Evolutionary conservation across 2,329 filamentous ascomycete genomes (phyloP), one percentile per base, ranked within the genome.

Genomic region (Dothidotthia symphoricarpi): DNA sequence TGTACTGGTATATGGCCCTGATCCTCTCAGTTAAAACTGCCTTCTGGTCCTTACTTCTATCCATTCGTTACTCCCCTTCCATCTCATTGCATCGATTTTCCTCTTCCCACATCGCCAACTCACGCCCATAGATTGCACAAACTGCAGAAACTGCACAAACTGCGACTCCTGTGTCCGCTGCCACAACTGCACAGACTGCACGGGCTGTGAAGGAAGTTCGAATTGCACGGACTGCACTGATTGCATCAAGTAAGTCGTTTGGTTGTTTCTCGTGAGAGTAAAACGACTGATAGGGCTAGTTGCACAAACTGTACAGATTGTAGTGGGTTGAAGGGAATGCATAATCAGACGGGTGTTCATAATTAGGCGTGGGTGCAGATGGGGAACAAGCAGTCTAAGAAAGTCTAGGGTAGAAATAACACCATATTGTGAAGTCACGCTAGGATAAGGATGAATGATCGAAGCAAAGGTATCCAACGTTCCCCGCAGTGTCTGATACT

Each of bases 321-420:
- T 14, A 32, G 24, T 19, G 43, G 43, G 12, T 15, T 45, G 14
- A 43, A 32, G 28, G 31, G 41, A 14, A 34, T 28, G 12, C 31
- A 36, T 3, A 39, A 45, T 9, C 17, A 45, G 33, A 43, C 19
- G 5, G 35, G 34, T 14, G 35, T 45, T 8, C 43, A 45, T 27
- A 27, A 11, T 27, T 5, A 27, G 28, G 19, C 9, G 9, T 9
- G 19, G 19, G 19, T 22, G 9, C 9, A 22, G 9, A 22, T 22
- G 9, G 19, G 19, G 19, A 22, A 22, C 19, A 9, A 22, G 19
- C n/a, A n/a, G n/a, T n/a, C n/a, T n/a, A n/a, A n/a, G n/a, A n/a
- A n/a, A n/a, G n/a, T n/a, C n/a, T n/a, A n/a, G n/a, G n/a, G n/a
- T n/a, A n/a, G n/a, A n/a, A n/a, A n/a, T n/a, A n/a, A n/a, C n/a